A percentile compares a stretch with the other conserved stretches of the same genome.
Evolutionary conservation across 2,329 filamentous ascomycete genomes (phyloP).

Genomic region (Epichloe aotearoae): DNA sequence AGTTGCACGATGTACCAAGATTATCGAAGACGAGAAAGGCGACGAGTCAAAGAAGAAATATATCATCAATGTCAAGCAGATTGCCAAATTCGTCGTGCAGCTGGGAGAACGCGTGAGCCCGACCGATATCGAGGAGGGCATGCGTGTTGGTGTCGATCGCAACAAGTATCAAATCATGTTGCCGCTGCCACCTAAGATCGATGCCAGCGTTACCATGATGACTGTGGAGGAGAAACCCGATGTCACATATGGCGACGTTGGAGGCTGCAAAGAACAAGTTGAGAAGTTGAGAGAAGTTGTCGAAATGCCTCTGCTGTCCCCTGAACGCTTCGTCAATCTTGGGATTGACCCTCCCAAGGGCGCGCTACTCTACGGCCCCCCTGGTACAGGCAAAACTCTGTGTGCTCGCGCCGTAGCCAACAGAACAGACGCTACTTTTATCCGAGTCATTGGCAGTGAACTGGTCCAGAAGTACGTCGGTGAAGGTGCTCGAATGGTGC

Average conservation of each 20-base stretch:
- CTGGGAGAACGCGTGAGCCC: slow-evolving; percentile 92
- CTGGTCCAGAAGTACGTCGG: slow-evolving; percentile 98
- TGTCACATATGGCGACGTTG: slow-evolving; percentile 96
- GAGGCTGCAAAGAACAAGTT: slow-evolving; percentile 98
- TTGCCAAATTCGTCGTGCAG: slow-evolving; percentile 98
- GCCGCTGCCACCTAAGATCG: slow-evolving; percentile 93
- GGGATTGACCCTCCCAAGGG: slow-evolving; percentile 98
- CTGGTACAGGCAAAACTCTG: slow-evolving; percentile 97
- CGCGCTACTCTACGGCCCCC: slow-evolving; percentile 88
- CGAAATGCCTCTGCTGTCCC: slow-evolving; percentile 92
- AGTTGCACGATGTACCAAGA: slow-evolving; percentile 96
- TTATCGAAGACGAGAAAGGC: slow-evolving; percentile 87
- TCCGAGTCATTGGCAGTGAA: slow-evolving; percentile 94
- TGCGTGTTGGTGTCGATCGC: slow-evolving; percentile 94
- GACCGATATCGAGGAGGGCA: slow-evolving; percentile 98
- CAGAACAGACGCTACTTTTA: slow-evolving; percentile 95
- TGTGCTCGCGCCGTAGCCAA: slow-evolving; percentile 96
- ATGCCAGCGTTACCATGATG: slow-evolving; percentile 99
- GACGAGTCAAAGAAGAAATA: slow-evolving; percentile 98
- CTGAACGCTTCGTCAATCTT: slow-evolving; percentile 95
- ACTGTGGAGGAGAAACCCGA: slow-evolving; percentile 99
- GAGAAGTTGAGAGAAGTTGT: slow-evolving; percentile 98
- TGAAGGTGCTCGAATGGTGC: slow-evolving; percentile 95
- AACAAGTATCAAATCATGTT: slow-evolving; percentile 99
- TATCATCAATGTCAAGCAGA: slow-evolving; percentile 99